Conservation (phyloP, 2,329 filamentous ascomycete species). For the Cercospora sp. region DNA sequence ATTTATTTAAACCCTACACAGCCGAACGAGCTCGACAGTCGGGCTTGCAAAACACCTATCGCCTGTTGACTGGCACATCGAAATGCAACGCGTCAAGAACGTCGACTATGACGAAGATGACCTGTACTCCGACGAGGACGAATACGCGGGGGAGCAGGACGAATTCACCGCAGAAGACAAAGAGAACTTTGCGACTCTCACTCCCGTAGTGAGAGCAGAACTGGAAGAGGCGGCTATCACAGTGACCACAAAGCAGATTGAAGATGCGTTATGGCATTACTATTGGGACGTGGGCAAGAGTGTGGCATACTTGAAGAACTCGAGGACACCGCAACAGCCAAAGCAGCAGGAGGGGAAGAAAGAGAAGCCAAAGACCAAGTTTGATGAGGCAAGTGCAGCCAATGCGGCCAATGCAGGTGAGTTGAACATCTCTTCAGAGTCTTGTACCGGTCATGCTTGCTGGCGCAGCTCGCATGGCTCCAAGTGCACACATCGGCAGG, state of each 20-base stretch:
- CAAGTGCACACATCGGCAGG: background rate
- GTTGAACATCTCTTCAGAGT: slow-evolving; percentile 33
- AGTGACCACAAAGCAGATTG: slow-evolving; percentile 70
- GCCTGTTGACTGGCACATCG: slow-evolving; percentile 1
- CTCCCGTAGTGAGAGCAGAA: slow-evolving; percentile 38
- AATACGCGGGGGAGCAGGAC: slow-evolving; percentile 45
- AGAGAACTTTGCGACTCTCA: slow-evolving; percentile 36
- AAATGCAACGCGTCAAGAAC: slow-evolving; percentile 49
- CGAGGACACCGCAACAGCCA: slow-evolving; percentile 31
- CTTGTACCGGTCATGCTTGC: background rate
- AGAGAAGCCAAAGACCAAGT: slow-evolving; percentile 45
- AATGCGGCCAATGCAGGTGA: slow-evolving; percentile 49
- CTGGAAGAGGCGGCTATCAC: slow-evolving; percentile 42
- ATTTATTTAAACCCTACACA: background rate
- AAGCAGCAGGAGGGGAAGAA: slow-evolving; percentile 39
- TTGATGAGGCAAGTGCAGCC: slow-evolving; percentile 50
- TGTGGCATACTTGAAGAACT: slow-evolving; percentile 70
- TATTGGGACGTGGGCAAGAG: slow-evolving; percentile 91
- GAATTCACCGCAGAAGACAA: slow-evolving; percentile 44
- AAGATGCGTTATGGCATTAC: slow-evolving; percentile 92
- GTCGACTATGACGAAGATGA: slow-evolving; percentile 54
- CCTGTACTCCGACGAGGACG: slow-evolving; percentile 53
- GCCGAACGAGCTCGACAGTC: background rate
- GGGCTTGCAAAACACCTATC: background rate
- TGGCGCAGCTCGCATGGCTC: background rate